These are phyloP conservation scores for Aspergillus proliferans DNA, from an alignment of 2,329 filamentous ascomycete genomes.

Conservation along the genomic window DNA sequence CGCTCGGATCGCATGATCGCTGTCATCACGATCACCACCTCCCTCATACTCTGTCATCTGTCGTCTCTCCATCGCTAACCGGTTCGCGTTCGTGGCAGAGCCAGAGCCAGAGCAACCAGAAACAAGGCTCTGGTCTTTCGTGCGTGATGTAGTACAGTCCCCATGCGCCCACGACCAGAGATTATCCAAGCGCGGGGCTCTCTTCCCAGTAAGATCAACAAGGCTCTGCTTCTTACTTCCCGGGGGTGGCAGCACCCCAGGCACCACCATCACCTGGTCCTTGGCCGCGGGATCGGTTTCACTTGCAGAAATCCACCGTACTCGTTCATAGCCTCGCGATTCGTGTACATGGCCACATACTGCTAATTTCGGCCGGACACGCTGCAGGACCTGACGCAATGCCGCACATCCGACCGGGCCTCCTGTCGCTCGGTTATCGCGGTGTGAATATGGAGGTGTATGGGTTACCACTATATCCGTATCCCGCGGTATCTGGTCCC, in stretches of 20 bases:
- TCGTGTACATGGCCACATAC: conserved; percentile 58
- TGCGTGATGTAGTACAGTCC: too few species aligned
- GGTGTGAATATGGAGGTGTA: conserved; percentile 47
- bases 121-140: too few species aligned
- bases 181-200: conserved; percentile 28
- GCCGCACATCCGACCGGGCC: conserved; percentile 44
- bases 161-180: not conserved
- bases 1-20: conserved; percentile 2
- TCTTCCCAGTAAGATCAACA: conserved; percentile 47
- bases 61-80: too few species aligned
- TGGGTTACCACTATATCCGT: conserved; percentile 53
- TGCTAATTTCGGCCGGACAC: conserved; percentile 45
- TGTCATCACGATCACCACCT: conserved; percentile 1
- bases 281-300: not conserved
- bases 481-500: conserved; percentile 46
- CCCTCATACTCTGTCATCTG: not conserved
- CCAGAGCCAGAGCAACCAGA: too few species aligned
- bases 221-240: conserved; percentile 50
- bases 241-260: conserved; percentile 32
- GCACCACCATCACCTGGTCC: not conserved
- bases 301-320: conserved; percentile 38
- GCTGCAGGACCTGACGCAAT: conserved; percentile 40
- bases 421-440: conserved; percentile 35
- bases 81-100: too few species aligned
- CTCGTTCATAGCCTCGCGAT: conserved; percentile 47